phyloP scores from a whole-genome alignment of 2,329 filamentous ascomycete genomes.

The Rhexocercosporidium sp. region DNA sequence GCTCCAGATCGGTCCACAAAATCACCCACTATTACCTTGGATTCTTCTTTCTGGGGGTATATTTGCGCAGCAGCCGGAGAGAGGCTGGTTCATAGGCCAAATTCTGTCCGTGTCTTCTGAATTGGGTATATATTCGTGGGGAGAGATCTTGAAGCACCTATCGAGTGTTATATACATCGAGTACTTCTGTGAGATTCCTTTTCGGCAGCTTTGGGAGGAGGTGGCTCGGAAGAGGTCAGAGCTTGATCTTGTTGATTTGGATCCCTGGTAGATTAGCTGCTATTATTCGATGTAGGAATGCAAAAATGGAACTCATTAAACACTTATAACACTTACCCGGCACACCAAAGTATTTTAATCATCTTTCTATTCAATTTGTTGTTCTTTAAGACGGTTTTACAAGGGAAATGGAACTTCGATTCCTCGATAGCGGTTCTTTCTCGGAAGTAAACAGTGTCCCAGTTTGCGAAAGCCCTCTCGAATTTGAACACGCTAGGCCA shows the following conservation, averaged over 20 bases:
- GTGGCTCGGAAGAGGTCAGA: slow-evolving; percentile 3
- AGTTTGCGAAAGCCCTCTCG: no score
- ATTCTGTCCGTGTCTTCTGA: neutral
- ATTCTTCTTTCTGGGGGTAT: slow-evolving; percentile 9
- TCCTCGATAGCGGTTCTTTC: no score
- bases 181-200: slow-evolving; percentile 15
- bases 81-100: slow-evolving; percentile 18
- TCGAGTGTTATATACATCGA: slow-evolving; percentile 14
- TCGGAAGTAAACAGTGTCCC: no score
- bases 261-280: neutral
- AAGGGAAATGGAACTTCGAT: no score
- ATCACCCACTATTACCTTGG: slow-evolving; percentile 10
- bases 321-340: no score
- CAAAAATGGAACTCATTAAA: no score
- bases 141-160: slow-evolving; percentile 2
- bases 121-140: slow-evolving; percentile 10
- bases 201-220: slow-evolving; percentile 12
- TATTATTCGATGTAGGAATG: no score
- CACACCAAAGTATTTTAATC: no score
- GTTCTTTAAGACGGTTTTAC: no score
- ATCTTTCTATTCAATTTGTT: no score
- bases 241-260: slow-evolving; percentile 8
- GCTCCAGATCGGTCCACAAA: neutral
- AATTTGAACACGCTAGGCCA: no score
- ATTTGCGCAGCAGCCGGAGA: neutral